Base-by-base conservation (phyloP, 2,329 filamentous ascomycete species). In the Stagonosporopsis vannaccii region DNA sequence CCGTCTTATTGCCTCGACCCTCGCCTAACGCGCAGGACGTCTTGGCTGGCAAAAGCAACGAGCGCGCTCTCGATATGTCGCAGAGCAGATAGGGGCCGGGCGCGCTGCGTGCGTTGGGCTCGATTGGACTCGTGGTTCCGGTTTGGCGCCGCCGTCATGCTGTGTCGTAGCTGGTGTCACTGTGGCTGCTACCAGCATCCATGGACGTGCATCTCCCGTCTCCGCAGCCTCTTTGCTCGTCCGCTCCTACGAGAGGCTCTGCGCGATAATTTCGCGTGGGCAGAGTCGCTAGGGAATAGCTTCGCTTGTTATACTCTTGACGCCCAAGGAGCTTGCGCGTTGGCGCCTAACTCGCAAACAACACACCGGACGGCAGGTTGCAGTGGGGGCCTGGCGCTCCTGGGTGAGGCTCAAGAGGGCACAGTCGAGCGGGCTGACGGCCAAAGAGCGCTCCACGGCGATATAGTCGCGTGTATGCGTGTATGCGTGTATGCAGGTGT, bases 61-160 rank as follows among this genome's bases (percentile, higher is more conserved):
- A 54, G 57, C 56, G 60, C 59, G 59, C 40, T 40, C 39, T 51
- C 45, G 55, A 49, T 43, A 22, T 49, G 60, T 55, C 52, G 62
- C 56, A 54, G 52, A 45, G 50, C 55, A 58, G 55, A 45, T 44
- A 40, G 35, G 55, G 36, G 26, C 35, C 40, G 46, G 30, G 35
- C 52, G 40, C 40, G 23, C 46, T 50, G 39, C 35, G 35, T 45
- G 23, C 15, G 33, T 50, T 45, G 13, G 48, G 44, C 51, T 67
- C 20, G 65, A 62, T 63, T 66, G 63, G 59, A 54, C 28, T 61
- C 48, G 62, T 67, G 63, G 62, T 71, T 67, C 71, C 61, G 68
- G 56, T 58, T 65, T 67, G 67, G 68, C 65, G 66, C 69, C 65
- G 62, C 52, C 61, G 58, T 65, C 71, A 72, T 74, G 70, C 69